Conservation (phyloP, 371 early-diverging fungal genomes). For the Lichtheimia hyalospora region DNA sequence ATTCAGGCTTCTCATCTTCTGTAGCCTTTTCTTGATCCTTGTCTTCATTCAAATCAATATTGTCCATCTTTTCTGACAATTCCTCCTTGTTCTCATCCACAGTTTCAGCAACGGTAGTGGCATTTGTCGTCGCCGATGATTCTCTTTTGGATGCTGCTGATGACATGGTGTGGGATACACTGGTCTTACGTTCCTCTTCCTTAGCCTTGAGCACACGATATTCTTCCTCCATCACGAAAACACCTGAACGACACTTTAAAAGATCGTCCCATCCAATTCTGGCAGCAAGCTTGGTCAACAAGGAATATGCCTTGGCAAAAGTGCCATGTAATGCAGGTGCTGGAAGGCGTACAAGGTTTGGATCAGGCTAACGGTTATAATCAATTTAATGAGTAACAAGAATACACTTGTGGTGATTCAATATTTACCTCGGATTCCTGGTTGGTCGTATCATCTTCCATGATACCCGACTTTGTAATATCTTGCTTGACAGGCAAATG, state of each 20-base stretch:
- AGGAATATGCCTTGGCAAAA: constrained; percentile 82
- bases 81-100: constrained; percentile 17
- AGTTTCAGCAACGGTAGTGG: constrained; percentile 13
- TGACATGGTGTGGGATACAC: constrained; percentile 14
- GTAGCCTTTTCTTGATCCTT: not conserved
- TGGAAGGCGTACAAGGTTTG: constrained; percentile 75
- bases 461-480: constrained; percentile 53
- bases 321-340: constrained; percentile 90
- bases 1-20: too few species aligned
- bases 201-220: constrained; percentile 77
- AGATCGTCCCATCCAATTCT: constrained; percentile 96
- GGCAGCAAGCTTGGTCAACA: constrained; percentile 77
- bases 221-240: constrained; percentile 98
- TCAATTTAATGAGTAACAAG: not conserved
- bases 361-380: constrained; percentile 42
- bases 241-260: constrained; percentile 77
- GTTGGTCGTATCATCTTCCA: constrained; percentile 72
- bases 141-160: not conserved
- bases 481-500: constrained; percentile 80
- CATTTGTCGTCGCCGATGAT: constrained; percentile 1
- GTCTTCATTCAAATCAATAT: constrained; percentile 32
- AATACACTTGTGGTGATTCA: not conserved
- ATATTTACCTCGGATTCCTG: constrained; percentile 64
- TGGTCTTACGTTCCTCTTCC: constrained; percentile 55
- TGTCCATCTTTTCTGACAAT: constrained; percentile 29